Conservation (phyloP, 305 asterid genomes). For the Fraxinus sp. region DNA sequence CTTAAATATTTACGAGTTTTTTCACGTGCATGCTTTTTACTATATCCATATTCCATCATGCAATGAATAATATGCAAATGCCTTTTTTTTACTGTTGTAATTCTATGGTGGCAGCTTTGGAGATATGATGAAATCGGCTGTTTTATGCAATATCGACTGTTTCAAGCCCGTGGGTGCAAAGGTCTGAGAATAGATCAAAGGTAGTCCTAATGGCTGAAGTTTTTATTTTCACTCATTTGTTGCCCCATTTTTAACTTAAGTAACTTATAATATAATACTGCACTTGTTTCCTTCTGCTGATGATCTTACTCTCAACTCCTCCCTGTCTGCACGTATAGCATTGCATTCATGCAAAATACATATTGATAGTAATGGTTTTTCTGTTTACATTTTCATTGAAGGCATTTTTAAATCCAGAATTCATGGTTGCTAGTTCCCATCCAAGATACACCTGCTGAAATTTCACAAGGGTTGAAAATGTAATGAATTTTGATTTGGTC, state of each 20-base stretch:
- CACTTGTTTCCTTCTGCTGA: neutral
- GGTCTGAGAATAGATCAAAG: constrained; percentile 52
- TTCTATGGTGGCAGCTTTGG: constrained; percentile 76
- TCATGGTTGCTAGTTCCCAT: neutral
- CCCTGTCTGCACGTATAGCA: neutral
- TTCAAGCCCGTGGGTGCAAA: constrained; percentile 82
- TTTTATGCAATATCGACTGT: constrained; percentile 86
- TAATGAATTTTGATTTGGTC: neutral
- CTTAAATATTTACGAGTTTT: constrained; percentile 34
- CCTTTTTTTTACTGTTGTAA: constrained; percentile 36
- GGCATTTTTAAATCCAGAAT: neutral
- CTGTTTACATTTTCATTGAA: neutral
- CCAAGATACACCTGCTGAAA: neutral
- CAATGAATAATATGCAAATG: constrained; percentile 16
- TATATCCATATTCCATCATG: constrained; percentile 16
- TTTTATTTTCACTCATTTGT: neutral
- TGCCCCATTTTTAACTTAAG: neutral
- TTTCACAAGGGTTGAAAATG: neutral
- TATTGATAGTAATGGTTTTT: neutral
- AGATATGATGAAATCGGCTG: constrained; percentile 90
- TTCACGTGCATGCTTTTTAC: constrained; percentile 24
- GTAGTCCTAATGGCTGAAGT: constrained; percentile 35
- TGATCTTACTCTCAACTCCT: neutral
- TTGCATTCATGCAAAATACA: neutral
- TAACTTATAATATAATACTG: neutral